Evolutionary conservation across 208 protist species (phyloP).

Genomic region (Leishmania major): DNA sequence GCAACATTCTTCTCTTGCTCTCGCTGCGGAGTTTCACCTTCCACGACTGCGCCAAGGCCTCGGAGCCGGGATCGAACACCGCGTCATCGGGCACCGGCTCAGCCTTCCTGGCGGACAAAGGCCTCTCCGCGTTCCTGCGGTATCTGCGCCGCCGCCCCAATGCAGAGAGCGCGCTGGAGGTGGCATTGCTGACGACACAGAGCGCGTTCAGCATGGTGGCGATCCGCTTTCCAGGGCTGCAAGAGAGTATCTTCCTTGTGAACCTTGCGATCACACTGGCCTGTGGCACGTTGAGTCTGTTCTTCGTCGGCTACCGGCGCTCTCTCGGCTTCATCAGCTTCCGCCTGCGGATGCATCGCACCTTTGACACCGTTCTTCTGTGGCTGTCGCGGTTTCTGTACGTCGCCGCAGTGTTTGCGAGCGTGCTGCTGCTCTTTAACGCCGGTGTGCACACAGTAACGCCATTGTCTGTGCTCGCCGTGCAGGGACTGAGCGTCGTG

Average conservation of each 20-base stretch:
- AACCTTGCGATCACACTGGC: conserved; percentile 52
- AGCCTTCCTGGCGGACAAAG: conserved; percentile 16
- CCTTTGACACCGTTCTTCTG: conserved; percentile 47
- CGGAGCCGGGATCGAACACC: neutral
- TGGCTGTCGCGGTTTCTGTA: conserved; percentile 42
- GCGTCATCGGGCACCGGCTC: conserved; percentile 10
- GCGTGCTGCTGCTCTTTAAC: conserved; percentile 21
- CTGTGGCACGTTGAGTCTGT: conserved; percentile 48
- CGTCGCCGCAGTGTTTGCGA: conserved; percentile 29
- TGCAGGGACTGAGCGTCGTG: conserved; percentile 32
- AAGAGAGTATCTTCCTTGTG: conserved; percentile 17
- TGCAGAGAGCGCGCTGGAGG: conserved; percentile 56
- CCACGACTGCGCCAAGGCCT: conserved; percentile 3
- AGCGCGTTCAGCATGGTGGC: conserved; percentile 36
- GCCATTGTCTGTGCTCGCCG: conserved; percentile 30
- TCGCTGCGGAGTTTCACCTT: conserved; percentile 65
- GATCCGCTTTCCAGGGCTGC: conserved; percentile 28
- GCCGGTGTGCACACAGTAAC: conserved; percentile 18
- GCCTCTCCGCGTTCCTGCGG: conserved; percentile 25
- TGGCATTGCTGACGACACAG: conserved; percentile 46
- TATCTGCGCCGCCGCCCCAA: conserved; percentile 60
- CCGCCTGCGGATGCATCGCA: conserved; percentile 22
- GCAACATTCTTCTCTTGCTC: conserved; percentile 53
- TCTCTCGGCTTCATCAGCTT: conserved; percentile 38
- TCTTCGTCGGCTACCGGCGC: conserved; percentile 46